Conservation (phyloP, 163 green algal genomes). For the Scenedesmus sp. region DNA sequence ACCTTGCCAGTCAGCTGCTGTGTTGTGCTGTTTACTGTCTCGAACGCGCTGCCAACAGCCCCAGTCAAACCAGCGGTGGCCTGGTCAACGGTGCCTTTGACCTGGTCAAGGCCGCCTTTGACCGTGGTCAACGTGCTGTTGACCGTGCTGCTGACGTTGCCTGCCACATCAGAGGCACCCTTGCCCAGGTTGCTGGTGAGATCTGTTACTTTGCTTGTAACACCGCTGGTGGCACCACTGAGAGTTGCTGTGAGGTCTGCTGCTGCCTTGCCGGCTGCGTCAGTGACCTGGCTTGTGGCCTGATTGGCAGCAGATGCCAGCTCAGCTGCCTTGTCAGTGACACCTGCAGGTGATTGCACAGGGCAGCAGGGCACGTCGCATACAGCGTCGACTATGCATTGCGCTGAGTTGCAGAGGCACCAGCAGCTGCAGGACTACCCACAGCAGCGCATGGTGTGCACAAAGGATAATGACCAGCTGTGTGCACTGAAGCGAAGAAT, state of each 20-base stretch:
- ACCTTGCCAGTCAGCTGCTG: not conserved
- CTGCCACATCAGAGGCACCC: conserved; percentile 24
- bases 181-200: conserved; percentile 28
- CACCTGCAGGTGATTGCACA: not conserved
- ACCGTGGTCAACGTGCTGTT: conserved; percentile 30
- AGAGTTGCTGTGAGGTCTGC: conserved; percentile 15
- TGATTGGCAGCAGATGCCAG: conserved; percentile 19
- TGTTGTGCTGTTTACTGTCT: not conserved
- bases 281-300: conserved; percentile 11
- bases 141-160: conserved; percentile 25
- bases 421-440: not conserved
- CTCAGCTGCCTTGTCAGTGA: conserved; percentile 40
- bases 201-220: conserved; percentile 20
- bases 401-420: not conserved
- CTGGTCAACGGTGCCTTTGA: conserved; percentile 31
- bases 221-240: conserved; percentile 1
- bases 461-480: not conserved
- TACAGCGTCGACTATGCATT: not conserved
- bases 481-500: not conserved
- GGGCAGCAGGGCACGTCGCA: not conserved
- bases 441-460: not conserved
- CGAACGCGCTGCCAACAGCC: conserved; percentile 10
- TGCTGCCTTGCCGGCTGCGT: conserved; percentile 37
- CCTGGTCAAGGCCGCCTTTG: conserved; percentile 14
- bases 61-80: conserved; percentile 32